These are phyloP conservation scores for Lachnum nothofagi DNA, from an alignment of 2,329 filamentous ascomycete species.

Conservation along the genomic window DNA sequence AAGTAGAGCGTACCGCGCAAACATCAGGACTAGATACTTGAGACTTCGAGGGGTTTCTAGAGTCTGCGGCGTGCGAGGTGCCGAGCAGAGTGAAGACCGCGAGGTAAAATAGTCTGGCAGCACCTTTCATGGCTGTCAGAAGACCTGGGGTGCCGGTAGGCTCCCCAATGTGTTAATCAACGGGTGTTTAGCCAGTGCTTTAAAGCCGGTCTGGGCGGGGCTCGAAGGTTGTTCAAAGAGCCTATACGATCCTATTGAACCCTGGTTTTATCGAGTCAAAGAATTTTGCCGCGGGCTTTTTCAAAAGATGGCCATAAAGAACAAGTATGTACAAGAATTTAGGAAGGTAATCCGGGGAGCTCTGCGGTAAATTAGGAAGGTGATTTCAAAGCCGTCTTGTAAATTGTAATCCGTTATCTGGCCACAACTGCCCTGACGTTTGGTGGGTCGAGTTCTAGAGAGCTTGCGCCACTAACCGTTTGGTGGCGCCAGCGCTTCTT, in stretches of 20 bases:
- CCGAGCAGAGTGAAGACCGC: conserved; percentile 56
- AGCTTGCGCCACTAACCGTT: conserved; percentile 7
- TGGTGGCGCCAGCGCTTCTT: too few species aligned
- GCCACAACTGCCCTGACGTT: conserved; percentile 3
- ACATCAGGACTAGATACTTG: conserved; percentile 34
- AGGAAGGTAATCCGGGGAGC: not conserved
- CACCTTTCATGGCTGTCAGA: conserved; percentile 43
- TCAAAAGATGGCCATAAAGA: not conserved
- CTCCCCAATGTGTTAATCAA: conserved; percentile 14
- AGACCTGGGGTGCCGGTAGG: conserved; percentile 16
- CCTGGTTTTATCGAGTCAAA: conserved; percentile 11
- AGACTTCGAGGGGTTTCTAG: conserved; percentile 34
- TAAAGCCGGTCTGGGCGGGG: conserved; percentile 4
- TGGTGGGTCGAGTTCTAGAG: not conserved
- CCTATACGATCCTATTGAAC: conserved; percentile 4
- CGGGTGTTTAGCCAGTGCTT: conserved; percentile 15
- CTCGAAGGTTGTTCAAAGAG: conserved; percentile 1
- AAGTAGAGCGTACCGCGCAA: conserved; percentile 35
- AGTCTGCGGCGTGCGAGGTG: conserved; percentile 39
- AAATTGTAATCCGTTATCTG: conserved; percentile 8
- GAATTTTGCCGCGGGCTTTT: conserved; percentile 3
- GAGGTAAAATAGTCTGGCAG: conserved; percentile 54
- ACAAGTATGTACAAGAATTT: conserved; percentile 11
- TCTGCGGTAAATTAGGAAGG: not conserved
- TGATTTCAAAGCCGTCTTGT: conserved; percentile 27